Evolutionary conservation across 129 eudicot genomes (phyloP), one percentile per base, ranked within the genome.

Genomic region (Saussurea involucrata): DNA sequence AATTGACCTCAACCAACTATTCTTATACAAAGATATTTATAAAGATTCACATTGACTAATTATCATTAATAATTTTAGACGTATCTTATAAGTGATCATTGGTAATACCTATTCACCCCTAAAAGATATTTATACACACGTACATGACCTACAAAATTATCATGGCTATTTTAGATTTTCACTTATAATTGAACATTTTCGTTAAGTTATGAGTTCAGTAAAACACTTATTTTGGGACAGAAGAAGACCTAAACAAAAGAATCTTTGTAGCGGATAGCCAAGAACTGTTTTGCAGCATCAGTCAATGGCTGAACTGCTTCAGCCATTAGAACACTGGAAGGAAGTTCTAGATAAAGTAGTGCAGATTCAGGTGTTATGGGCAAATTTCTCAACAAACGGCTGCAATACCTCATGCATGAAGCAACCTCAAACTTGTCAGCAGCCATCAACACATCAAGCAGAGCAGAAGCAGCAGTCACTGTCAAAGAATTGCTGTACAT

Each of bases 341-440:
- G 97, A 78, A 94, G 96, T 64, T 94, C 92, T 69, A 94, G 85
- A 81, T 89, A 91, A n/a, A 83, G 87, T 81, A 91, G 80, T 4
- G 97, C 98, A 63, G 93, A 84, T 37, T 91, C 92, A 36, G 92
- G 79, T 46, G 96, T 87, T 96, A 94, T 91, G 21, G 95, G 92
- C 37, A 84, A 66, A 42, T 81, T 76, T 32, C 85, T 79, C 68
- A 94, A 78, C 33, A 89, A 61, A 22, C 68, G 77, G 73, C 93
- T 70, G 78, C 98, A 94, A 68, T 89, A 76, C 75, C 90, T 89
- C 96, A 94, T 91, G 86, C 97, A 94, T 76, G 98, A 91, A 63
- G 89, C 84, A 75, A 94, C 98, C 83, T 91, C 88, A 82, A 76
- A 94, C 68, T 91, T 91, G 82, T 94, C 93, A n/a, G 98, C 98